Conservation (phyloP, 164 flowering plant genomes). For the Vitis rotundifolia region DNA sequence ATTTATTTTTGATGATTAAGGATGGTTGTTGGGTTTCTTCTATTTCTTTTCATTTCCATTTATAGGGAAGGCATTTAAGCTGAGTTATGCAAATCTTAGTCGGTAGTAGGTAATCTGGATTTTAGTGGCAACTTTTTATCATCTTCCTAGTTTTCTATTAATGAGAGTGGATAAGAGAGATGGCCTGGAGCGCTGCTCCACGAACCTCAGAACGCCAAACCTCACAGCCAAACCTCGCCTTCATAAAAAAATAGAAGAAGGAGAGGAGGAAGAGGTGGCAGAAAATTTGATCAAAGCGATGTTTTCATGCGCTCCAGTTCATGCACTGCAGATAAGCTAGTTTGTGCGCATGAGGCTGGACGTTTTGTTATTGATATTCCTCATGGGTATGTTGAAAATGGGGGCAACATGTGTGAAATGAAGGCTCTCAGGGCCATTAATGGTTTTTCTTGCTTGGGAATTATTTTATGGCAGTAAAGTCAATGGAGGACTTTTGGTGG, state of each 20-base stretch:
- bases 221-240: slow-evolving; percentile 44
- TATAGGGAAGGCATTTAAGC: too few species aligned
- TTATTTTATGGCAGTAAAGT: too few species aligned
- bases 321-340: slow-evolving; percentile 46
- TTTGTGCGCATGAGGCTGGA: slow-evolving; percentile 6
- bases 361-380: slow-evolving; percentile 13
- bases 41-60: too few species aligned
- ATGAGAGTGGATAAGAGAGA: too few species aligned
- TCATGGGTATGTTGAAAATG: slow-evolving; percentile 35
- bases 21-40: too few species aligned
- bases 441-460: too few species aligned
- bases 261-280: slow-evolving; percentile 67
- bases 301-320: slow-evolving; percentile 55
- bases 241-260: slow-evolving; percentile 55
- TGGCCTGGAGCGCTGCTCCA: slow-evolving; percentile 1
- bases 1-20: too few species aligned
- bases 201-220: slow-evolving; percentile 40
- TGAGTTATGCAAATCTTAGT: too few species aligned
- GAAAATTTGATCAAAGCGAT: slow-evolving; percentile 66
- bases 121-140: too few species aligned
- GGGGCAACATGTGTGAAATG: slow-evolving; percentile 33
- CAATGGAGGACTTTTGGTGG: too few species aligned
- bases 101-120: too few species aligned
- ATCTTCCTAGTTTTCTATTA: too few species aligned
- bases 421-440: slow-evolving; percentile 7